These are phyloP conservation scores for Nyssa sinensis DNA, from an alignment of 148 eudicot species.

Conservation along the genomic window DNA sequence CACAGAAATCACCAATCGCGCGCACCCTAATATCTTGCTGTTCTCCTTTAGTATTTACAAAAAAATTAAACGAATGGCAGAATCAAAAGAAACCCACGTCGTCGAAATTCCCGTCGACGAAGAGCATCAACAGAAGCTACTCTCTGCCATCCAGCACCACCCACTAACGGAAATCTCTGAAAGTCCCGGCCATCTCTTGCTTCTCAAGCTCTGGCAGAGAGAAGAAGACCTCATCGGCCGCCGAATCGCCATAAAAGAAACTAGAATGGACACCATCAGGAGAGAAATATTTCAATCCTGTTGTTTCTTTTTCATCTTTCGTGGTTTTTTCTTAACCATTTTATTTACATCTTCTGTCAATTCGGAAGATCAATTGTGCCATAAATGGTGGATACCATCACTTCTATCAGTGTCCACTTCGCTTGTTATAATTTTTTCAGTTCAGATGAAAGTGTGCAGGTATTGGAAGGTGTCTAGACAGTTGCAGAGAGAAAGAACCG, in stretches of 20 bases:
- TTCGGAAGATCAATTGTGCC: constrained; percentile 16
- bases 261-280: constrained; percentile 37
- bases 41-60: neutral
- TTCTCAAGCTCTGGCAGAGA: constrained; percentile 87
- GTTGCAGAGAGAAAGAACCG: constrained; percentile 50
- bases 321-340: constrained; percentile 37
- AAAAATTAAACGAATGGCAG: constrained; percentile 35
- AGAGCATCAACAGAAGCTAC: constrained; percentile 35
- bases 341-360: constrained; percentile 45
- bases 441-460: constrained; percentile 56
- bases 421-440: constrained; percentile 36
- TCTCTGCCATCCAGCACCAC: constrained; percentile 58
- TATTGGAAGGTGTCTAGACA: constrained; percentile 61
- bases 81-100: constrained; percentile 46
- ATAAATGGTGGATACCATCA: constrained; percentile 74
- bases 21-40: neutral
- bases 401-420: constrained; percentile 35
- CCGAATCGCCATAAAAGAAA: constrained; percentile 45
- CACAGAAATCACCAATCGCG: neutral
- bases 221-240: constrained; percentile 59
- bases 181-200: constrained; percentile 78
- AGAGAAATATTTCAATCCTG: constrained; percentile 65
- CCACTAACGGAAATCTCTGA: constrained; percentile 76
- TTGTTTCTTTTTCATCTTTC: constrained; percentile 61
- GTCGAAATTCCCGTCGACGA: constrained; percentile 65